These are phyloP conservation scores for Allium fistulosum DNA, from an alignment of 106 monocot species.

Conservation along the genomic window DNA sequence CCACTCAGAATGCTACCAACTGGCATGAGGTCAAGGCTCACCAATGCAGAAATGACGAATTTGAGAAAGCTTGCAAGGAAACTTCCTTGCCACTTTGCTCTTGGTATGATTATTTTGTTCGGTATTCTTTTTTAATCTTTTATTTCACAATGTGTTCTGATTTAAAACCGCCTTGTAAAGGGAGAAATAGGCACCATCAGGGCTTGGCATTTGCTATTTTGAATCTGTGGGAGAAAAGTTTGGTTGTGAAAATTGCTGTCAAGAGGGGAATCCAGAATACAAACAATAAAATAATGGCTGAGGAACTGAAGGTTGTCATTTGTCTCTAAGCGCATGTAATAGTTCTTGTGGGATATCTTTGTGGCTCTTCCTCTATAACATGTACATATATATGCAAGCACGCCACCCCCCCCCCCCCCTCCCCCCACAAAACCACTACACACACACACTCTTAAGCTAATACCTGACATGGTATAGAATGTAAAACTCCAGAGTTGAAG, in stretches of 20 bases:
- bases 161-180: conserved; percentile 30
- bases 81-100: conserved; percentile 95
- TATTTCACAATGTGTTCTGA: conserved; percentile 4
- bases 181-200: conserved; percentile 94
- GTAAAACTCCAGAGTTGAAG: too few relatives aligned
- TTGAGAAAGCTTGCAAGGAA: conserved; percentile 72
- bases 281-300: conserved; percentile 97
- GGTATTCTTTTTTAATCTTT: background rate
- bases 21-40: conserved; percentile 83
- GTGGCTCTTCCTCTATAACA: too few relatives aligned
- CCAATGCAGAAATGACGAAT: conserved; percentile 89
- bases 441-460: too few relatives aligned
- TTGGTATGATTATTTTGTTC: conserved; percentile 46
- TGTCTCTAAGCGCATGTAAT: background rate
- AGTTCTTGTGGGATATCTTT: too few relatives aligned
- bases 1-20: conserved; percentile 87
- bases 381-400: too few relatives aligned
- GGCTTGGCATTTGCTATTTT: conserved; percentile 91
- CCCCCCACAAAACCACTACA: too few relatives aligned
- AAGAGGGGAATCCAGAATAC: conserved; percentile 96
- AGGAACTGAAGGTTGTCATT: conserved; percentile 73
- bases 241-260: conserved; percentile 97
- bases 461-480: too few relatives aligned
- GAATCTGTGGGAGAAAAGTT: conserved; percentile 85
- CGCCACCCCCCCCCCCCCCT: too few relatives aligned